Base-by-base conservation (phyloP, 2,329 filamentous ascomycete species). In the Xylaria sp. region DNA sequence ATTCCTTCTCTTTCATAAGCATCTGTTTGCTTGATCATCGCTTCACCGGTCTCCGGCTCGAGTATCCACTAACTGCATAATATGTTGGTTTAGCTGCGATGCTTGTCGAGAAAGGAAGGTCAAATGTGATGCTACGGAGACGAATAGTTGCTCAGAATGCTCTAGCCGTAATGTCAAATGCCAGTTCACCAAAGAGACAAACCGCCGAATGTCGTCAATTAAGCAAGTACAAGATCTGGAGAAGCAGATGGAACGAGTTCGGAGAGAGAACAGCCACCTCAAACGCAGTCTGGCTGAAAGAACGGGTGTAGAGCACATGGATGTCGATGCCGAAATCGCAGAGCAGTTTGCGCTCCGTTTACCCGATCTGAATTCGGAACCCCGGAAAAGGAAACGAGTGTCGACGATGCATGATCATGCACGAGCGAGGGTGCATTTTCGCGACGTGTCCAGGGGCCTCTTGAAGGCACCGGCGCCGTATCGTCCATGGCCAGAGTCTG, bases 141-240 rank as follows among this genome's bases (percentile, higher is more conserved):
- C 93, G 20, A 91, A 93, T 12, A 97, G 95, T 81, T 99, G 96
- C 80, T 98, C 96, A 1, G 96, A 99, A 82, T 99, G 96, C 82
- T 96, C 94, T 4, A 98, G 94, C 80, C 91, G 96, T 73, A 97
- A 95, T 78, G 95, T 98, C 73, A 97, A 97, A 80, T 99, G 96
- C 79, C 95, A 98, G 78, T 99, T 99, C 79, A 99, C 96, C 59
- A 99, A 99, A 82, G 96, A 99, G 82, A 99, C 96, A 13, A 99
- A 99, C 80, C 89, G 96, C 68, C 90, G 96, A 71, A 99, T 99
- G 96, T 98, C 96, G 20, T 98, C 95, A 1, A 98, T 98, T 83
- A 99, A 98, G 88, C 96, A 98, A 84, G 93, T 98, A 13, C 96
- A 98, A 81, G 96, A 99, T 79, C 86, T 99, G 31, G 95, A 98